A percentile compares a stretch with the other conserved stretches of the same genome.
Evolutionary conservation across 441 rosid species (phyloP).

Genomic region (Rhodomyrtus psidioides): DNA sequence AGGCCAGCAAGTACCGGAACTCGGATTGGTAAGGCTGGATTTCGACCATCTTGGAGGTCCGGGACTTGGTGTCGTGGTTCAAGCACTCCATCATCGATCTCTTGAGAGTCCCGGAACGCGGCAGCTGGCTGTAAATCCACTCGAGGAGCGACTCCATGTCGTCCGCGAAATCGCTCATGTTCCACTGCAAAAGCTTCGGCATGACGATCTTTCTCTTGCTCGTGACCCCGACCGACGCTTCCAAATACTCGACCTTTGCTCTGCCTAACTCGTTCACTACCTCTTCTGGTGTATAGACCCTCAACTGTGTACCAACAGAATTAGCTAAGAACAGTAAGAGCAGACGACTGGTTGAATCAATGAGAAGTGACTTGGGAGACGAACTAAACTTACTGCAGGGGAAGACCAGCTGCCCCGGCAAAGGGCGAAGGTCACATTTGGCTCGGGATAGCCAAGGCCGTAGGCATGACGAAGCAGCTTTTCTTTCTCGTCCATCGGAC

Average conservation of each 20-base stretch:
- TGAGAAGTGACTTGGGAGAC: background rate
- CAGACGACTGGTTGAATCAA: background rate
- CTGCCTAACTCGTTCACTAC: constrained; percentile 61
- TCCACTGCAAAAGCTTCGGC: constrained; percentile 84
- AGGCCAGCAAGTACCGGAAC: constrained; percentile 64
- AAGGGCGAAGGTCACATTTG: constrained; percentile 85
- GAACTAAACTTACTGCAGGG: constrained; percentile 58
- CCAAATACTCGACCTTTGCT: constrained; percentile 70
- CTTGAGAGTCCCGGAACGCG: constrained; percentile 51
- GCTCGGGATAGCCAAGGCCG: constrained; percentile 83
- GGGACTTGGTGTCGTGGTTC: constrained; percentile 41
- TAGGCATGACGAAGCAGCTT: constrained; percentile 60
- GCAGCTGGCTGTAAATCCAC: constrained; percentile 87
- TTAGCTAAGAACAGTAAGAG: background rate
- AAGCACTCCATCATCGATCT: constrained; percentile 68
- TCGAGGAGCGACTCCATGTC: constrained; percentile 68
- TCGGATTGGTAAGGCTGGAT: constrained; percentile 72
- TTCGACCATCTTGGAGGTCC: constrained; percentile 42
- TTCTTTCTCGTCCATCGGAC: constrained; percentile 65
- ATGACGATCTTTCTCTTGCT: constrained; percentile 73
- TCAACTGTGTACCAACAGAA: constrained; percentile 37
- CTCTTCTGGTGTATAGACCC: constrained; percentile 66
- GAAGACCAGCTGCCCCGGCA: constrained; percentile 93
- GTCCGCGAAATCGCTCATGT: constrained; percentile 89
- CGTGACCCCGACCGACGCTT: constrained; percentile 70